Base-by-base conservation (phyloP, 495 filamentous ascomycete genomes). In the Penicillium dipodomyicola region DNA sequence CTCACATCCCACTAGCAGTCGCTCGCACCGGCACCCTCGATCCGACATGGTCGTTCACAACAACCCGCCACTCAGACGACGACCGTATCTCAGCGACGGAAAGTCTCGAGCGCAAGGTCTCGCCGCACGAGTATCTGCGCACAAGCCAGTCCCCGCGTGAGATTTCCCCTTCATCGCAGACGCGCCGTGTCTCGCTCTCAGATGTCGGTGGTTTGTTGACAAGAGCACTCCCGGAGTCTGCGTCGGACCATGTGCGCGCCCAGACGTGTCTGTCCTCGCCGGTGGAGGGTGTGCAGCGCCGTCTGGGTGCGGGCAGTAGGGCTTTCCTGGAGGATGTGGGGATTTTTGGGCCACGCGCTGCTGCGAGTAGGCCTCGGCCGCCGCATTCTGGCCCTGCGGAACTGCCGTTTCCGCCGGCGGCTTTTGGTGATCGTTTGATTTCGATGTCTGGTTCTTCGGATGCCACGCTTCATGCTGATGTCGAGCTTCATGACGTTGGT, bases 201-300 rank as follows among this genome's bases (percentile, higher is more conserved):
- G 88, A 91, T 61, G 83, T 86, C 27, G 87, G 87, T 33, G 84
- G 85, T 5, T 72, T 90, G 2, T 70, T 90, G 2, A 77, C 29
- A 9, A 54, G 49, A 37, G 33, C 29, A 0, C 3, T 54, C 12
- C 30, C 52, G 7, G 32, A 45, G 5, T 19, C 29, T 12, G 11
- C 19, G 20, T 15, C 22, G 1, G 29, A 19, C 1, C 50, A 30
- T 52, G 25, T 20, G 0, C 50, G 25, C n/a, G 10, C 39, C 15
- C 39, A 32, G 27, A 42, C 49, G 4, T 11, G 3, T 30, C 2
- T 22, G 6, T 5, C 41, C 5, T 17, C 42, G 42, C 42, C 52
- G 8, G 42, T 14, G 15, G 49, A 55, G 17, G 11, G 48, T 10
- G 43, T 54, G 23, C 50, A 54, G 12, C 54, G 72, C 9, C 70